Evolutionary conservation across 2,329 filamentous ascomycete genomes (phyloP).

Genomic region (Ceratocystis huliohia): DNA sequence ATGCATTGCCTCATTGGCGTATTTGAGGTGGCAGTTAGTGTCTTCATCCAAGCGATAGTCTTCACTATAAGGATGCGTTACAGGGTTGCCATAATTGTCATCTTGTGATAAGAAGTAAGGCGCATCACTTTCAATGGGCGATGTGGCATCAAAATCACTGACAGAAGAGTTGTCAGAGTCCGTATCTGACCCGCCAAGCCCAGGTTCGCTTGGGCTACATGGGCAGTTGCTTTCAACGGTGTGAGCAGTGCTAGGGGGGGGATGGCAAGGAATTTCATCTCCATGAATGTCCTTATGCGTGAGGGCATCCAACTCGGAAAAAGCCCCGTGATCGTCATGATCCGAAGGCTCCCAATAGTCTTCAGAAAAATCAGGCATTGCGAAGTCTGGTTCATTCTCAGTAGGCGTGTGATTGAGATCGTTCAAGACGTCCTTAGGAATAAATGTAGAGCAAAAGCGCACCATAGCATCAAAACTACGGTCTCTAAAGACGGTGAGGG

Average conservation of each 20-base stretch:
- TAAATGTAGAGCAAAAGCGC: background rate
- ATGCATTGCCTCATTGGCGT: background rate
- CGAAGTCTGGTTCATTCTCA: background rate
- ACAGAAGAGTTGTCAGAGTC: background rate
- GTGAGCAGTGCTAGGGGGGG: background rate
- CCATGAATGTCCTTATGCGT: background rate
- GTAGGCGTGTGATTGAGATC: background rate
- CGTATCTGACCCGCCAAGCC: background rate
- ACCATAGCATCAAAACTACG: conserved; percentile 8
- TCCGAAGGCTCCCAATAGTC: background rate
- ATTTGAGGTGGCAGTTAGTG: background rate
- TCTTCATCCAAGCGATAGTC: background rate
- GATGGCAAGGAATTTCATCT: background rate
- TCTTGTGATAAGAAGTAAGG: background rate
- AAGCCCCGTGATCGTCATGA: background rate
- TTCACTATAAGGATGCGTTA: background rate
- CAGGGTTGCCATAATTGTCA: background rate
- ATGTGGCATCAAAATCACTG: background rate
- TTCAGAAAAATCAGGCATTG: conserved; percentile 1
- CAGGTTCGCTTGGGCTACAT: background rate
- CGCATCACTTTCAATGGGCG: too few species aligned
- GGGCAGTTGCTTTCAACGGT: background rate
- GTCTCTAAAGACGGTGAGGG: conserved; percentile 2
- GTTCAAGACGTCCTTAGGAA: background rate
- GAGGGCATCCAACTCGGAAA: background rate